Base-by-base conservation (phyloP, 768 basidiomycete species). In the Trametes villosa region DNA sequence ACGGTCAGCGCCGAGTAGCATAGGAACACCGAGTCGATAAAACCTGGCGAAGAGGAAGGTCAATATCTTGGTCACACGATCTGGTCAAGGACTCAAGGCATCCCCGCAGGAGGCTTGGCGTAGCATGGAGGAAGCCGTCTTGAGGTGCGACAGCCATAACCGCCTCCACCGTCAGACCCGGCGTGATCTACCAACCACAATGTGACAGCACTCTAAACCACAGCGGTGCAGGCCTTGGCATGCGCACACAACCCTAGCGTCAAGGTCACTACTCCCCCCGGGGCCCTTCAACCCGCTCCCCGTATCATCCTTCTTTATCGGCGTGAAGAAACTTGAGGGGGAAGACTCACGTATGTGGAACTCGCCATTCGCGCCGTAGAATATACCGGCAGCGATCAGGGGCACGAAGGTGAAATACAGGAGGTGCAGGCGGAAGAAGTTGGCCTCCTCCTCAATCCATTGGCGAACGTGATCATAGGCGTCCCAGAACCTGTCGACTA, bases 321-420 rank as follows among this genome's bases (percentile, higher is more conserved):
- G n/a, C n/a, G n/a, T n/a, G n/a, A n/a, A n/a, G n/a, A n/a, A n/a
- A n/a, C n/a, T n/a, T n/a, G n/a, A 13, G 34, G 30, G 15, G 29
- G 22, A 31, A 41, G 29, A 65, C 68, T 65, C 53, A 67, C 67
- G 46, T 31, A 70, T 67, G 36, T 71, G 72, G 59, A 76, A 83
- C 17, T 73, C 75, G 0, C 83, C 88, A 73, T 89, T 89, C 36
- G 74, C 81, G 1, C 76, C 87, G 67, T 84, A 91, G 74, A 91
- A 86, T 31, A 93, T 83, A 4, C 75, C 85, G 13, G 84, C 82
- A 27, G 79, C 72, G 48, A 90, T 72, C 30, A 91, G 77, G 2
- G 89, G 89, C 9, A 83, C 72, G 58, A 87, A 63, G 17, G 78
- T 78, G 69, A 86, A 85, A 22, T 78, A 79, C 27, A 75, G 54